Conservation (phyloP, 2,329 filamentous ascomycete genomes). For the Aspergillus tamarii region DNA sequence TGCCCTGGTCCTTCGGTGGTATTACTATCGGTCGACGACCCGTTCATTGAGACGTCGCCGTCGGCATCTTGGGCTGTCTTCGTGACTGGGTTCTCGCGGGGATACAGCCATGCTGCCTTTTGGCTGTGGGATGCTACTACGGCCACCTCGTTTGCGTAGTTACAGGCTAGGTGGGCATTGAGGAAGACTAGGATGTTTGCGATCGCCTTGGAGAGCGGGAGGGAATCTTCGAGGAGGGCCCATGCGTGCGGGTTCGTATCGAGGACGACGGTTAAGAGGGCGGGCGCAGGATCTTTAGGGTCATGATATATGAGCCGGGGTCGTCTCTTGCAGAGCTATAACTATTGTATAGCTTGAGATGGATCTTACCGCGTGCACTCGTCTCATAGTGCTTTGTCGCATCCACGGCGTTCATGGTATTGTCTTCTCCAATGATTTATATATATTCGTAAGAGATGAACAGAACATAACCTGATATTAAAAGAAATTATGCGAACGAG, state of each 20-base stretch:
- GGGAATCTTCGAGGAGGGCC: constrained; percentile 72
- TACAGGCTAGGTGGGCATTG: constrained; percentile 93
- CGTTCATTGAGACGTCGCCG: constrained; percentile 63
- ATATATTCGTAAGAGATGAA: background rate
- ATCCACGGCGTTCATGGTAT: constrained; percentile 67
- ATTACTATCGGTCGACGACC: constrained; percentile 29
- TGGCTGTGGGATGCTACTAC: constrained; percentile 88
- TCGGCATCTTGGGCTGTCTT: constrained; percentile 32
- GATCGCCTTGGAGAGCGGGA: constrained; percentile 81
- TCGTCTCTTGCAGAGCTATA: background rate
- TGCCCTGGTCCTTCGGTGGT: constrained; percentile 31
- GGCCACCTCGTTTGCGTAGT: constrained; percentile 89
- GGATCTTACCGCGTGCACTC: constrained; percentile 46
- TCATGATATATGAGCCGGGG: background rate
- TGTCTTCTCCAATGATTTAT: background rate
- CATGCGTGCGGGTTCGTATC: constrained; percentile 97
- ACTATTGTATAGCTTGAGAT: background rate
- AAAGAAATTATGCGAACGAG: background rate
- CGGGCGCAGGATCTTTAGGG: constrained; percentile 63
- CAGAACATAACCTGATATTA: background rate
- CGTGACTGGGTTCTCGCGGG: constrained; percentile 39
- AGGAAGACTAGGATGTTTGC: constrained; percentile 93
- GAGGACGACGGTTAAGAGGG: constrained; percentile 85
- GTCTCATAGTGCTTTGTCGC: constrained; percentile 60
- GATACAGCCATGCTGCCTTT: constrained; percentile 88